A percentile compares a stretch with the other conserved stretches of the same genome.
Evolutionary conservation across 1,284 basidiomycete genomes (phyloP).

Genomic region (Ganoderma resinaceum): DNA sequence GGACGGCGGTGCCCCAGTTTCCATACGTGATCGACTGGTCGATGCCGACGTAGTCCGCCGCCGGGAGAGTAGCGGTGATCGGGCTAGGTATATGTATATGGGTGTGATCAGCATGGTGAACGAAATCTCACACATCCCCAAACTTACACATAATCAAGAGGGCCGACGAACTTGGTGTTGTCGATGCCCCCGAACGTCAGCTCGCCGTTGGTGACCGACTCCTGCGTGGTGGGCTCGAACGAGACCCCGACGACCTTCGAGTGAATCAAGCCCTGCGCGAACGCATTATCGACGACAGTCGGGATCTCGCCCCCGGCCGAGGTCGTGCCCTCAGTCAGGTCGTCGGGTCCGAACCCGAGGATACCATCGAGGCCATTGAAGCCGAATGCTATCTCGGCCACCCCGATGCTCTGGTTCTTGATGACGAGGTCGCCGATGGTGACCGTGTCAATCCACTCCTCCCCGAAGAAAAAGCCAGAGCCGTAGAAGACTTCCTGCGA

Average conservation of each 20-base stretch:
- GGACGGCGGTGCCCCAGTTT: constrained; percentile 32
- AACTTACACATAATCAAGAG: constrained; percentile 15
- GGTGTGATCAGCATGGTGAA: neutral
- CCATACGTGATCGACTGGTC: constrained; percentile 55
- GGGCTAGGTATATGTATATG: constrained; percentile 41
- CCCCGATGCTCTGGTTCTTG: constrained; percentile 50
- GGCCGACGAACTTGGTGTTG: constrained; percentile 52
- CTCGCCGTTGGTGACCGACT: constrained; percentile 37
- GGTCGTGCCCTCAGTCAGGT: constrained; percentile 46
- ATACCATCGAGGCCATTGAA: constrained; percentile 56
- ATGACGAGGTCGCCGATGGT: constrained; percentile 42
- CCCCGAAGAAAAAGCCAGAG: constrained; percentile 7
- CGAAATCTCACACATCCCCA: neutral
- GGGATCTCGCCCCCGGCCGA: constrained; percentile 42
- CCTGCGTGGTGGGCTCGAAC: constrained; percentile 51
- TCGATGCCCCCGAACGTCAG: constrained; percentile 54
- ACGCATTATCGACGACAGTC: constrained; percentile 54
- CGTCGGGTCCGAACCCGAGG: constrained; percentile 56
- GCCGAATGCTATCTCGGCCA: constrained; percentile 48
- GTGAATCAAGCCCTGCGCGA: constrained; percentile 38
- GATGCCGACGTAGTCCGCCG: constrained; percentile 58
- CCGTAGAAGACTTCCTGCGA: constrained; percentile 33
- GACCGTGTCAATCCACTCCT: constrained; percentile 52
- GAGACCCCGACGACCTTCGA: constrained; percentile 53
- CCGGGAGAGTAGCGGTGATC: constrained; percentile 53